Base-by-base conservation (phyloP, 2,329 filamentous ascomycete species). In the Colletotrichum lini region DNA sequence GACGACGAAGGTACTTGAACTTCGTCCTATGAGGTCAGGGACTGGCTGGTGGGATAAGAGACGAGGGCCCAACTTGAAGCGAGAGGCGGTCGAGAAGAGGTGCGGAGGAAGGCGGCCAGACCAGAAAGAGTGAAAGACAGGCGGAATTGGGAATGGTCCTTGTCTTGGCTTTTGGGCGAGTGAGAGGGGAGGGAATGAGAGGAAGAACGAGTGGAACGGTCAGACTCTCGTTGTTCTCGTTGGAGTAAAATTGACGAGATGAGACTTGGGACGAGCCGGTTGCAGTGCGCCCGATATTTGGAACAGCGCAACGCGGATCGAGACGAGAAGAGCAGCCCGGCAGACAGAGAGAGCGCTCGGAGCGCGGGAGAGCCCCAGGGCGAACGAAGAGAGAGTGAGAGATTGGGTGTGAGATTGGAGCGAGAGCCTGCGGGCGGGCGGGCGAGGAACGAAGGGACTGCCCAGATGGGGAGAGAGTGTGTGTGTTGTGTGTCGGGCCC, bases 181-280 rank as follows among this genome's bases (percentile, higher is more conserved):
- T 58, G 52, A 65, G 67, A 66, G 40, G 53, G 47, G 62, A 50
- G 63, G 23, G 13, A 70, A n/a, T 30, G 56, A 18, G 57, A 62
- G 65, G 53, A 38, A 62, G 57, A 67, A 54, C 52, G 57, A 67
- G 44, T 58, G 68, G 63, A 67, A 56, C 68, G 68, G 65, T 72
- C 65, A 69, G 69, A 72, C 65, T 63, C 53, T 45, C 53, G 18
- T 58, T 21, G 47, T 59, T 45, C 30, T 72, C 52, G 70, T 72
- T 59, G 59, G 49, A 73, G 70, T 73, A 70, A 76, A 72, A 66
- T 75, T 75, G 74, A 73, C 72, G 73, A 75, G 74, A 75, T 75
- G 73, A 75, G 73, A 70, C 72, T 66, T 74, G 62, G 64, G 73
- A 73, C 68, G 69, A 73, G 72, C 70, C 66, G 72, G 74, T 65